phyloP scores from a whole-genome alignment of 805 yeast species.

The Ascoidea tarda region DNA sequence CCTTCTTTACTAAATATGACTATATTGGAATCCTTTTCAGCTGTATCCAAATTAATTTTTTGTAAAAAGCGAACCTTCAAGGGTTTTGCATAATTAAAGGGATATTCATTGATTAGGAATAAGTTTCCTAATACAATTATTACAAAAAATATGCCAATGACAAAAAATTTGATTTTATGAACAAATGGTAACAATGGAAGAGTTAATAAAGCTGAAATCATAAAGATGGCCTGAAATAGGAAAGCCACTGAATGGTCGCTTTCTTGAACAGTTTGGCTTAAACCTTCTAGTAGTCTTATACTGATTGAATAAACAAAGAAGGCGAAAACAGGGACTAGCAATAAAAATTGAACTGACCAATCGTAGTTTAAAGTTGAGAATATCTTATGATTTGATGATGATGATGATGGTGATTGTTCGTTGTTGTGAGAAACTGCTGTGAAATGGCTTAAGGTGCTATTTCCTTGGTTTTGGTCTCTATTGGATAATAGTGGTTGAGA shows the following conservation, averaged over 20 bases:
- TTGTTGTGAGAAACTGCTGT: not conserved
- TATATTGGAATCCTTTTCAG: conserved; percentile 22
- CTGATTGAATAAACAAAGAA: conserved; percentile 41
- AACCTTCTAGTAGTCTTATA: conserved; percentile 40
- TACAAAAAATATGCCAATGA: conserved; percentile 26
- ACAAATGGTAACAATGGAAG: conserved; percentile 53
- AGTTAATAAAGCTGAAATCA: conserved; percentile 23
- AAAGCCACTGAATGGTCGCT: conserved; percentile 27
- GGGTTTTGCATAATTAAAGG: conserved; percentile 54
- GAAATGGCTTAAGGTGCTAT: too few species aligned
- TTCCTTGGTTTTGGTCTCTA: too few species aligned
- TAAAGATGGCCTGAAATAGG: conserved; percentile 22
- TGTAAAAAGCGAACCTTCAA: conserved; percentile 63
- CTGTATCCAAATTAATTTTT: conserved; percentile 30
- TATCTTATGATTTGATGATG: not conserved
- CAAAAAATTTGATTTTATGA: conserved; percentile 45
- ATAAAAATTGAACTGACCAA: conserved; percentile 66
- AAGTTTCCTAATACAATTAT: conserved; percentile 24
- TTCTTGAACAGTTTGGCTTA: conserved; percentile 63
- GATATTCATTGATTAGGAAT: conserved; percentile 25
- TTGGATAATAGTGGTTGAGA: too few species aligned
- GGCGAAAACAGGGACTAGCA: conserved; percentile 52
- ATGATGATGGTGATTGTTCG: not conserved
- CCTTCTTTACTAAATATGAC: conserved; percentile 37
- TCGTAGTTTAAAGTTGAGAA: conserved; percentile 40